These are phyloP conservation scores for Plasmodium malariae DNA, from an alignment of 169 alveolate species.

Conservation along the genomic window DNA sequence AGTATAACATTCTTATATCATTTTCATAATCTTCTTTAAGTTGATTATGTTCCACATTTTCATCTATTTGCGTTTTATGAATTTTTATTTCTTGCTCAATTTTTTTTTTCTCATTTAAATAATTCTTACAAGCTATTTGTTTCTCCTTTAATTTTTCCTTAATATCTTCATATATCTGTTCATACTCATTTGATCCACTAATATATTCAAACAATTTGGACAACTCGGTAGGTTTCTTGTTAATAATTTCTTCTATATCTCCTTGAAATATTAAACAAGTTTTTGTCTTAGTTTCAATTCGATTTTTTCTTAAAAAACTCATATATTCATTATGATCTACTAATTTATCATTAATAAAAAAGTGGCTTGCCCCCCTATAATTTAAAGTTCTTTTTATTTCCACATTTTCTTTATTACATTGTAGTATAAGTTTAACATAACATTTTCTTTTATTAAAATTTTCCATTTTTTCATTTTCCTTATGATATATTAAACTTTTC, in stretches of 20 bases:
- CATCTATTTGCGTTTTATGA: constrained; percentile 42
- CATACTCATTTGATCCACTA: constrained; percentile 89
- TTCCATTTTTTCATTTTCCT: constrained; percentile 83
- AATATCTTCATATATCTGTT: constrained; percentile 71
- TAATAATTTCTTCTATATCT: constrained; percentile 91
- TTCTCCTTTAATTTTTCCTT: constrained; percentile 61
- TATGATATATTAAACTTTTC: constrained; percentile 90
- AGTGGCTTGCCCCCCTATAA: constrained; percentile 85
- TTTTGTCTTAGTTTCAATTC: constrained; percentile 84
- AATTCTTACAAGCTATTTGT: constrained; percentile 54
- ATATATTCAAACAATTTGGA: constrained; percentile 91
- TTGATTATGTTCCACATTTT: constrained; percentile 57
- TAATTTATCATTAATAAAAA: constrained; percentile 86
- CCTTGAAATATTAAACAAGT: constrained; percentile 93
- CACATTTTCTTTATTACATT: constrained; percentile 82
- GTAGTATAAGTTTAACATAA: constrained; percentile 86
- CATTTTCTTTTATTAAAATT: constrained; percentile 72
- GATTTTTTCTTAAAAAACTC: constrained; percentile 76
- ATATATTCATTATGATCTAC: constrained; percentile 84
- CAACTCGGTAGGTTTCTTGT: constrained; percentile 90
- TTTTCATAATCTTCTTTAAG: constrained; percentile 46
- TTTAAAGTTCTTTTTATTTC: constrained; percentile 88
- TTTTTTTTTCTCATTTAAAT: constrained; percentile 57
- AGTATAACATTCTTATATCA: constrained; percentile 16
- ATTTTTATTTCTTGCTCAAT: constrained; percentile 64